Evolutionary conservation across 1,284 basidiomycete genomes (phyloP).

Genomic region (Cryptococcus sp.): DNA sequence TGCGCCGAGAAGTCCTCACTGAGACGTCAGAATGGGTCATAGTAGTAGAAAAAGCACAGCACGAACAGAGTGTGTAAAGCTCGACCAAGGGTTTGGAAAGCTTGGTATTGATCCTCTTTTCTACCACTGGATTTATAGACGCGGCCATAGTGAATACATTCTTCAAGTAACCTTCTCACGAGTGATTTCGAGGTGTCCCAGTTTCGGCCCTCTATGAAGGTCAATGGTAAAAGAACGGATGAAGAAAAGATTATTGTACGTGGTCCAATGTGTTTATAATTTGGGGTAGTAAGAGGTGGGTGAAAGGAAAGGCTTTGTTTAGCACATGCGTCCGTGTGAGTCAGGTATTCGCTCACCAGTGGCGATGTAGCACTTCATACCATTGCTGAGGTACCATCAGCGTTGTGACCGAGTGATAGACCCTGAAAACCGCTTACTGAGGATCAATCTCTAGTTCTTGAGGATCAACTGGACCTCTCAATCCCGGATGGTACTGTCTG

Average conservation of each 20-base stretch:
- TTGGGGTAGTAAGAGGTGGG: no score
- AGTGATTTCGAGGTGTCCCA: slow-evolving; percentile 89
- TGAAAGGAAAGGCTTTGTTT: no score
- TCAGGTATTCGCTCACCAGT: slow-evolving; percentile 54
- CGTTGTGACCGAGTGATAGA: background rate
- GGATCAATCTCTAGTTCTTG: slow-evolving; percentile 81
- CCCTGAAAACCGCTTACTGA: slow-evolving; percentile 24
- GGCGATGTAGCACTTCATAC: slow-evolving; percentile 96
- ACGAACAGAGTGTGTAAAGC: slow-evolving; percentile 47
- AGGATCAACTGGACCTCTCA: slow-evolving; percentile 70
- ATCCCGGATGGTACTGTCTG: slow-evolving; percentile 66
- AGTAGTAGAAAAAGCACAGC: background rate
- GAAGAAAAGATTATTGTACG: background rate
- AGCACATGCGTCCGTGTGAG: background rate
- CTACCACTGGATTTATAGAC: slow-evolving; percentile 55
- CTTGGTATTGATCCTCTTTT: slow-evolving; percentile 76
- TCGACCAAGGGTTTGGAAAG: slow-evolving; percentile 70
- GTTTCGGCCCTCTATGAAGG: slow-evolving; percentile 55
- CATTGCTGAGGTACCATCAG: slow-evolving; percentile 51
- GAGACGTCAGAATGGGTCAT: no score
- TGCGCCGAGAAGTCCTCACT: slow-evolving; percentile 66
- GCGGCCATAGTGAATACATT: slow-evolving; percentile 59
- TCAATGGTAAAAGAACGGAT: background rate
- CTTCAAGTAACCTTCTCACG: slow-evolving; percentile 69
- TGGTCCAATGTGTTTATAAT: no score